Percentiles rank a stretch among this genome's conserved stretches.
Evolutionary conservation across 139 green algal genomes (phyloP).

Genomic region (Dunaliella primolecta): DNA sequence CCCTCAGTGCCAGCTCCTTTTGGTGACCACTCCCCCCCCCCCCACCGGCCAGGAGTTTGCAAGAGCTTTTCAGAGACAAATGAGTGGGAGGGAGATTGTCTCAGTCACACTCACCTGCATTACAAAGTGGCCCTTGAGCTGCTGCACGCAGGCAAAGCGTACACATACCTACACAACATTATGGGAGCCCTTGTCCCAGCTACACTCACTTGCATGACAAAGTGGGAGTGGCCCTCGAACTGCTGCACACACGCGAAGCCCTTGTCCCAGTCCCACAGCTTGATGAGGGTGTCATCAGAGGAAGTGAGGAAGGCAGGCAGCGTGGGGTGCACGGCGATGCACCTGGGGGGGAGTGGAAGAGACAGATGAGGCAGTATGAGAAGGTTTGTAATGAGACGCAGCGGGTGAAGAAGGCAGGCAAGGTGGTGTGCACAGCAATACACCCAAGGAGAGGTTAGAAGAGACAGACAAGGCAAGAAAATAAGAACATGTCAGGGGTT

Average conservation of each 20-base stretch:
- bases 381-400: background rate
- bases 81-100: too few species aligned
- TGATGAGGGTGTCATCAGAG: conserved; percentile 99
- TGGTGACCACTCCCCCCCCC: too few species aligned
- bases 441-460: too few species aligned
- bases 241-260: conserved; percentile 88
- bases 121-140: conserved; percentile 99
- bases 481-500: too few species aligned
- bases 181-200: too few species aligned
- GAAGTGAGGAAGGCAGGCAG: conserved; percentile 91
- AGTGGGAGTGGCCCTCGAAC: conserved; percentile 98
- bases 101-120: conserved; percentile 94
- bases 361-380: background rate
- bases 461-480: too few species aligned
- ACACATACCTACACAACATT: too few species aligned
- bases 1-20: too few species aligned
- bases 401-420: background rate
- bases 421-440: background rate
- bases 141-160: conserved; percentile 91
- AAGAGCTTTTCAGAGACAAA: too few species aligned
- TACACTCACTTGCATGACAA: conserved; percentile 96
- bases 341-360: conserved; percentile 49
- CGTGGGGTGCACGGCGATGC: conserved; percentile 90
- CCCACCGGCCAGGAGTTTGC: too few species aligned
- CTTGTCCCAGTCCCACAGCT: conserved; percentile 99